Evolutionary conservation across 1,139 yeast genomes (phyloP), one percentile per base, ranked within the genome.

Genomic region (Hemisphaericaspora xylanilytica): DNA sequence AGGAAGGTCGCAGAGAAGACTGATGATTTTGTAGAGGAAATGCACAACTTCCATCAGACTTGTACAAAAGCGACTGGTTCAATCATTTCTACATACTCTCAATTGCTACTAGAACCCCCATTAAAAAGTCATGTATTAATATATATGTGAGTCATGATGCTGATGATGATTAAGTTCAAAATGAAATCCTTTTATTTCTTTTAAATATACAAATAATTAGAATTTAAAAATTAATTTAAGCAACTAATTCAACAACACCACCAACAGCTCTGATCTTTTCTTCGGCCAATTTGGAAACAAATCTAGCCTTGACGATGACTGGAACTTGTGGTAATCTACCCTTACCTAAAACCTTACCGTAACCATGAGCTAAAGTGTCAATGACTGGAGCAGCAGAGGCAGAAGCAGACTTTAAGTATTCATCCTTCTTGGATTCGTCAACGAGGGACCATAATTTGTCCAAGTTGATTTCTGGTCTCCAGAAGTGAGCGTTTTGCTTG

Each of bases 261-360:
- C 99, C 99, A 69, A 85, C 99, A 70, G 95, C 97, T 84, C 86
- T 88, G 81, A 94, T 94, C 84, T 92, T 94, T 81, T 92, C 90
- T 84, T 94, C 99, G 71, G 99, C 99, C 71, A 89, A 84, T 80
- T 89, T 85, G 63, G 97, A 89, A 63, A 94, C 98, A 71, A 85
- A 92, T 85, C 99, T 90, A 63, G 98, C 97, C 81, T 87, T 90
- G 73, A 94, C 98, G 65, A 94, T 89, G 74, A 94, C 95, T 69
- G 99, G 98, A 62, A 89, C 97, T 61, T 85, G 67, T 75, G 99
- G 99, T 65, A 94, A 79, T 75, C 86, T 81, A 75, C 99, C 99
- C 84, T 92, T 92, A 77, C 97, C 99, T 69, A 94, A 88, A 67
- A 94, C 96, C 83, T 92, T 92, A 77, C 97, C 97, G 95, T 85